Evolutionary conservation across 192 early-diverging fungal species (phyloP).

Genomic region (Jimgerdemannia flammicorona): DNA sequence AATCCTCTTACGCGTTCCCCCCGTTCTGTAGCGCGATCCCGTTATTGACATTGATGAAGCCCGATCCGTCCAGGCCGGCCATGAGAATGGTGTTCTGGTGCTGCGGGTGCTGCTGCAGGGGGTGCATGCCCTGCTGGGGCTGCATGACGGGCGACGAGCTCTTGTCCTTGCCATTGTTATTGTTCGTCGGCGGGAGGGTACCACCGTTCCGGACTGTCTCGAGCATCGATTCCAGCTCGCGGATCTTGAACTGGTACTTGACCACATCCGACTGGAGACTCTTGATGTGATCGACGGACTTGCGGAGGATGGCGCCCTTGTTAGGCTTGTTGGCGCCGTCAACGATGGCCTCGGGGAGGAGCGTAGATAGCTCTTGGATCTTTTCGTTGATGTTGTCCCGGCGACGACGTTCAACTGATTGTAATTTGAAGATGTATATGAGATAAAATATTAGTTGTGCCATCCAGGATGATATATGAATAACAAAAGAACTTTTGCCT

Average conservation of each 20-base stretch:
- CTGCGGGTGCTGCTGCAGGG: not conserved
- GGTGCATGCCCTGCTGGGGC: not conserved
- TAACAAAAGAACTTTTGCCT: too few species aligned
- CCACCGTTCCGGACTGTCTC: not conserved
- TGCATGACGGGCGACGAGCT: not conserved
- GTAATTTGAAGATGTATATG: not conserved
- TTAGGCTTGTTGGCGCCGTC: conserved; percentile 87
- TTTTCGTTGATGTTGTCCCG: conserved; percentile 99
- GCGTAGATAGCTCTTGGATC: conserved; percentile 85
- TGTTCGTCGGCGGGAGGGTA: not conserved
- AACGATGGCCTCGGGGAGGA: conserved; percentile 77
- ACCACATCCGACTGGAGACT: conserved; percentile 22
- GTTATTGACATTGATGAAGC: not conserved
- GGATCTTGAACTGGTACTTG: conserved; percentile 20
- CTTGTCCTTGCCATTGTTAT: not conserved
- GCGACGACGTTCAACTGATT: conserved; percentile 84
- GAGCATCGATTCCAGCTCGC: conserved; percentile 22
- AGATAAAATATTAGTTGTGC: too few species aligned
- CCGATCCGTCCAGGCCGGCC: not conserved
- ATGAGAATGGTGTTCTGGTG: not conserved
- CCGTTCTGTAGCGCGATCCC: not conserved
- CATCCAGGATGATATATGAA: too few species aligned
- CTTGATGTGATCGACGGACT: conserved; percentile 90
- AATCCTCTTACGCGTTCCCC: not conserved
- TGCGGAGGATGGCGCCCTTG: conserved; percentile 92